phyloP scores from a whole-genome alignment of 805 yeast genomes.

The Saturnispora sekii region DNA sequence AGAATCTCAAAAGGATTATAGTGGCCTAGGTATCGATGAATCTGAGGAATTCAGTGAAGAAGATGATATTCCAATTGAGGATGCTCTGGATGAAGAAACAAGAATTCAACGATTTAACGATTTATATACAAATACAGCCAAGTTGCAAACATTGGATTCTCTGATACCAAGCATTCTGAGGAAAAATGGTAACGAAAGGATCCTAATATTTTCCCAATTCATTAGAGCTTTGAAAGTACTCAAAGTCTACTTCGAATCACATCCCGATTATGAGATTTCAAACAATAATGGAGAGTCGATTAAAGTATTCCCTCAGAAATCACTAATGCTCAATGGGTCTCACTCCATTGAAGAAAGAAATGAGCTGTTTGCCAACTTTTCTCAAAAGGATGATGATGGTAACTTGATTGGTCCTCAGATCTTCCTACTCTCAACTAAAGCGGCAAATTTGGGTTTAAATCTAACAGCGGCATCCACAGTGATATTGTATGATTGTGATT shows the following conservation, averaged over 20 bases:
- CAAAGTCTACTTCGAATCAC: constrained; percentile 55
- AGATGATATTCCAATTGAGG: constrained; percentile 24
- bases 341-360: constrained; percentile 58
- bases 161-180: constrained; percentile 42
- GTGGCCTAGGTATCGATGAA: background rate
- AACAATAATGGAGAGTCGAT: constrained; percentile 24
- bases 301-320: constrained; percentile 21
- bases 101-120: constrained; percentile 7
- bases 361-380: constrained; percentile 48
- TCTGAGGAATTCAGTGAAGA: constrained; percentile 17
- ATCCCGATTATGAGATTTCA: constrained; percentile 3
- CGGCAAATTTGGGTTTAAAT: constrained; percentile 92
- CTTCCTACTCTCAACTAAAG: constrained; percentile 78
- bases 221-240: constrained; percentile 79
- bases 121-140: constrained; percentile 55
- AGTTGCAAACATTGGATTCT: constrained; percentile 60
- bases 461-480: constrained; percentile 84
- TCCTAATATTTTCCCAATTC: constrained; percentile 81
- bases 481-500: constrained; percentile 81
- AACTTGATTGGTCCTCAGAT: constrained; percentile 30
- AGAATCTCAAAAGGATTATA: background rate
- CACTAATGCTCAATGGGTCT: constrained; percentile 48
- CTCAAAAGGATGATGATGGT: constrained; percentile 7
- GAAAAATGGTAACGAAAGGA: constrained; percentile 29
- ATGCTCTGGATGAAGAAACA: background rate